These are phyloP conservation scores for Paracamarosporium sp. DNA, from an alignment of 2,329 filamentous ascomycete genomes.

Conservation along the genomic window DNA sequence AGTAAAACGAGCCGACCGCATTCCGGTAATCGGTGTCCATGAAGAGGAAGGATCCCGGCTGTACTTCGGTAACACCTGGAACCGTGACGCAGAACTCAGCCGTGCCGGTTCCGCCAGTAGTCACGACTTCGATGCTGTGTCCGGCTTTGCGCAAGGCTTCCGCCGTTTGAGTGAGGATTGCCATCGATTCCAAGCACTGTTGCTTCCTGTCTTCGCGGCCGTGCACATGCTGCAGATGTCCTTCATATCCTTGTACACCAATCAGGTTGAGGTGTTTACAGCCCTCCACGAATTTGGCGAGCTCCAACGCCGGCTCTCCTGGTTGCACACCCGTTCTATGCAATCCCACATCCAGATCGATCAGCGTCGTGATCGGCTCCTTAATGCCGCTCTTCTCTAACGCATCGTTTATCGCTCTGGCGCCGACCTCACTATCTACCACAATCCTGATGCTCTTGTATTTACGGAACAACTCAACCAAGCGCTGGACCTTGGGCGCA, in stretches of 20 bases:
- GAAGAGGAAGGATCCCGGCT: slow-evolving; percentile 63
- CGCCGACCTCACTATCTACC: slow-evolving; percentile 56
- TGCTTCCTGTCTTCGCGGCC: slow-evolving; percentile 49
- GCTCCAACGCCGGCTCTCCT: slow-evolving; percentile 47
- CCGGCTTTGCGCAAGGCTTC: slow-evolving; percentile 51
- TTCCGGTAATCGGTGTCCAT: slow-evolving; percentile 65
- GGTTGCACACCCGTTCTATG: slow-evolving; percentile 58
- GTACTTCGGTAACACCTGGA: slow-evolving; percentile 60
- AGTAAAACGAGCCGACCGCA: slow-evolving; percentile 58
- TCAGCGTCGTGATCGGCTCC: slow-evolving; percentile 50
- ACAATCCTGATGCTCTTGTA: slow-evolving; percentile 53
- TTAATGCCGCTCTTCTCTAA: slow-evolving; percentile 45
- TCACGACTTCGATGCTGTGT: slow-evolving; percentile 57
- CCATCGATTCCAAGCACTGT: slow-evolving; percentile 56
- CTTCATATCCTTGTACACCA: slow-evolving; percentile 62
- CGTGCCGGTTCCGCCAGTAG: slow-evolving; percentile 61
- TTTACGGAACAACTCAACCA: slow-evolving; percentile 54
- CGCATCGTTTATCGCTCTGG: slow-evolving; percentile 54
- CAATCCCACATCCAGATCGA: slow-evolving; percentile 60
- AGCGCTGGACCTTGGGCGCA: slow-evolving; percentile 52
- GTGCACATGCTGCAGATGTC: slow-evolving; percentile 61
- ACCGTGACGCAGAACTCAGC: slow-evolving; percentile 61
- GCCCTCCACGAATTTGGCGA: slow-evolving; percentile 49
- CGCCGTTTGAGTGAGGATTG: slow-evolving; percentile 52
- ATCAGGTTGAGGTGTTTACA: slow-evolving; percentile 53